Conservation (phyloP, 225 moss, liverwort and hornwort species). For the Rhytidiadelphus loreus region DNA sequence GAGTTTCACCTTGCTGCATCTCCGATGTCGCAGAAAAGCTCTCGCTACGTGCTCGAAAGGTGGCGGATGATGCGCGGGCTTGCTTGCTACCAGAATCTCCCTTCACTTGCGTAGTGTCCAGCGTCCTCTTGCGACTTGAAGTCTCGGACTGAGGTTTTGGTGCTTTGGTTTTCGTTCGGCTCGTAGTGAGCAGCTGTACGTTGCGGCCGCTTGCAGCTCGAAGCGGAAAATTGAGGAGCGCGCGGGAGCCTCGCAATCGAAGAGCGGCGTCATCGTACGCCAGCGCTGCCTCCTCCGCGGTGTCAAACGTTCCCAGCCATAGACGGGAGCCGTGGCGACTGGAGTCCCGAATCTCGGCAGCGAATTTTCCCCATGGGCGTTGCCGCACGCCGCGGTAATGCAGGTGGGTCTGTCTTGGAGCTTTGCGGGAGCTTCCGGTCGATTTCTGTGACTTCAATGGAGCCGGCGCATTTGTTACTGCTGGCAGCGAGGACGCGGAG, state of each 20-base stretch:
- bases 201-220: conserved; percentile 37
- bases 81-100: neutral
- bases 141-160: neutral
- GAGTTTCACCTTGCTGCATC: neutral
- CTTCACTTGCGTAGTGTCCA: neutral
- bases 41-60: neutral
- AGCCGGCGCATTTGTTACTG: neutral
- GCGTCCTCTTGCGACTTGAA: neutral
- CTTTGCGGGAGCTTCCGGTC: neutral
- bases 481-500: neutral
- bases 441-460: neutral
- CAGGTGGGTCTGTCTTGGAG: conserved; percentile 13
- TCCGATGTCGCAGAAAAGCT: neutral
- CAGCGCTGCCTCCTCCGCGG: conserved; percentile 40
- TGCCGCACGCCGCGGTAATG: conserved; percentile 43
- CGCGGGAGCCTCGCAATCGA: conserved; percentile 42
- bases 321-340: conserved; percentile 32
- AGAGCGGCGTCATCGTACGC: conserved; percentile 49
- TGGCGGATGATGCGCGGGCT: neutral
- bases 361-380: conserved; percentile 45
- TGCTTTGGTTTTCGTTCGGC: neutral
- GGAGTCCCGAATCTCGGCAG: conserved; percentile 40
- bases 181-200: conserved; percentile 24
- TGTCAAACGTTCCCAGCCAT: conserved; percentile 43
- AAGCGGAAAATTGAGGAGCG: conserved; percentile 50